Conservation (phyloP, 2,329 filamentous ascomycete species). For the Penicillium sp. region DNA sequence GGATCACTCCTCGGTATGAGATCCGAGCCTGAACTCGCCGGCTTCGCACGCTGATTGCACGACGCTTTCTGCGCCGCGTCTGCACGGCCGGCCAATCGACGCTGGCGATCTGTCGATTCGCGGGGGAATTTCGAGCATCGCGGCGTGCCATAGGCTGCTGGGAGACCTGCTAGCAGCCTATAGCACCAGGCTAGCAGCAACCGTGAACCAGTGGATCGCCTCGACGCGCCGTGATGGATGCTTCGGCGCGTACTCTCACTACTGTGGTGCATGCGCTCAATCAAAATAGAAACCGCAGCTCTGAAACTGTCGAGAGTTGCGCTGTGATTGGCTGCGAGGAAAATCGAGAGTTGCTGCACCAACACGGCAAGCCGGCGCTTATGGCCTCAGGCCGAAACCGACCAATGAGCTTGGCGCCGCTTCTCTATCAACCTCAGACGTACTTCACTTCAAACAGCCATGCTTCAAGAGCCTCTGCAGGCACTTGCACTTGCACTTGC, state of each 20-base stretch:
- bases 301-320: constrained; percentile 20
- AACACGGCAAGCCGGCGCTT: too few species aligned
- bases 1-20: constrained; percentile 4
- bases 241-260: constrained; percentile 26
- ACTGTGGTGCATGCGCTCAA: constrained; percentile 18
- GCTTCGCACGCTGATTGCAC: constrained; percentile 4
- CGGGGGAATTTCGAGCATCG: background rate
- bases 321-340: constrained; percentile 9
- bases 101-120: background rate
- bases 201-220: background rate
- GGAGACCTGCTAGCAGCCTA: background rate
- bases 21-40: background rate
- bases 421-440: background rate
- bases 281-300: constrained; percentile 21
- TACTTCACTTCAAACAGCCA: too few species aligned
- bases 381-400: background rate
- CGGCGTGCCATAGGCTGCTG: background rate
- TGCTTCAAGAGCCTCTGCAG: background rate
- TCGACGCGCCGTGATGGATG: constrained; percentile 21
- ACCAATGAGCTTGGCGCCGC: background rate
- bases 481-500: background rate
- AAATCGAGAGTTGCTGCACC: too few species aligned
- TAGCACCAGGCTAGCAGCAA: background rate
- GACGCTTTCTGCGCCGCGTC: background rate
- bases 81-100: background rate